phyloP scores from a whole-genome alignment of 202 grass and related monocot species.

The Brachypodium distachyon region DNA sequence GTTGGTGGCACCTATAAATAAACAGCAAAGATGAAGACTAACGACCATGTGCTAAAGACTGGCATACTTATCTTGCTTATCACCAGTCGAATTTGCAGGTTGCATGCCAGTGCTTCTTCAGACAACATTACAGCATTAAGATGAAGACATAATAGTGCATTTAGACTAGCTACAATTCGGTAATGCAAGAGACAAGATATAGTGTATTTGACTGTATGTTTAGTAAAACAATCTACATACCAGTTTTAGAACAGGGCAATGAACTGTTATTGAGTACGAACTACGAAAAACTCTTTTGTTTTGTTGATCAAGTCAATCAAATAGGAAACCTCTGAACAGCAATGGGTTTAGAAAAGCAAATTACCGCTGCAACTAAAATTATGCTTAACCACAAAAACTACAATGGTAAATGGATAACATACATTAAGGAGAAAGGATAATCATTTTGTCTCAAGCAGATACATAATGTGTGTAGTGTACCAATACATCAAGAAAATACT shows the following conservation, averaged over 20 bases:
- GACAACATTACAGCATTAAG: not conserved
- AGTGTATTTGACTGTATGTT: not conserved
- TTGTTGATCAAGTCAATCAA: not conserved
- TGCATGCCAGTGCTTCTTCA: not conserved
- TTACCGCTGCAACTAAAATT: not conserved
- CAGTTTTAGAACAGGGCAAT: not conserved
- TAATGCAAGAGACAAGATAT: not conserved
- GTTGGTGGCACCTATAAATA: conserved; percentile 73
- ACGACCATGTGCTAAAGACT: not conserved
- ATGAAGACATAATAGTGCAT: not conserved
- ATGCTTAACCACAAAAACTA: not conserved
- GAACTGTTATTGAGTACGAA: not conserved
- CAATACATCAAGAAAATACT: not conserved
- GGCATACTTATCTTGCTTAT: not conserved
- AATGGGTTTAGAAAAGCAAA: not conserved
- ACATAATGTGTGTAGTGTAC: not conserved
- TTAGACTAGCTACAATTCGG: not conserved
- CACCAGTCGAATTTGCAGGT: not conserved
- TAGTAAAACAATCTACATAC: not conserved
- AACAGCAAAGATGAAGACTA: not conserved
- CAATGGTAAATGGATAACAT: not conserved
- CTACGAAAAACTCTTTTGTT: not conserved
- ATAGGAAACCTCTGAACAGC: not conserved
- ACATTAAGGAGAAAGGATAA: not conserved
- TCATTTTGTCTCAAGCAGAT: not conserved